Evolutionary conservation across 345 rosid species (phyloP), one percentile per base, ranked within the genome.

Genomic region (Populus tremula): DNA sequence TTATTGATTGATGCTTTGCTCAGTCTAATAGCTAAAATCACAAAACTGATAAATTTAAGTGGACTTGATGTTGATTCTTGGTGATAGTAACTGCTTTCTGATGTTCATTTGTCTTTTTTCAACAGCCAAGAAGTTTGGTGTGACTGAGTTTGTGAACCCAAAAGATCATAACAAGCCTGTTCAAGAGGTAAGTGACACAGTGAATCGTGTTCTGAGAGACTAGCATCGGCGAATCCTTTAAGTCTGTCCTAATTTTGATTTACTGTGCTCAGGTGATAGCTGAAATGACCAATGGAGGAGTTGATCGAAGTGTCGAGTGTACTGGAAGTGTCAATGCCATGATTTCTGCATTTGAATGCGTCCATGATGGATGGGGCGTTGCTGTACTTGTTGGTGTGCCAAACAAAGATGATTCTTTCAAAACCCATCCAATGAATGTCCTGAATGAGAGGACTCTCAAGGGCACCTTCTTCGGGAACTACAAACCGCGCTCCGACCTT

Each of bases 341-440:
- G 87, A 83, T 84, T 41, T 82, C 87, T 25, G 86, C 89, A 27
- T 87, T 82, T 5, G 87, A 84, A 85, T 82, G 87, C 18, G 86
- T 85, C 45, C 87, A 85, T 38, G 87, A 87, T 71, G 87, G 87
- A 25, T 87, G 89, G 89, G 87, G 89, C 11, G 86, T 86, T 59
- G 88, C 87, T 29, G 87, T 84, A 1, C 87, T 84, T 11, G 88
- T 81, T 25, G 88, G 87, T 31, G 87, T 86, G 62, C 88, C 83
- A 0, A 77, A 75, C 85, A 86, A 84, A 75, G 88, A 86, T 11
- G 88, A 77, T 4, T 82, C 82, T 41, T 86, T 86, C 80, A 86
- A 82, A 62, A 81, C 87, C 1, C 83, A 84, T 74, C 88, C 88
- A 2, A 31, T 81, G 80, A 79, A 86, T 63, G n/a, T 86, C 47